Evolutionary conservation across 1,139 yeast genomes (phyloP), one percentile per base, ranked within the genome.

Genomic region (Suhomyces bokatorum): DNA sequence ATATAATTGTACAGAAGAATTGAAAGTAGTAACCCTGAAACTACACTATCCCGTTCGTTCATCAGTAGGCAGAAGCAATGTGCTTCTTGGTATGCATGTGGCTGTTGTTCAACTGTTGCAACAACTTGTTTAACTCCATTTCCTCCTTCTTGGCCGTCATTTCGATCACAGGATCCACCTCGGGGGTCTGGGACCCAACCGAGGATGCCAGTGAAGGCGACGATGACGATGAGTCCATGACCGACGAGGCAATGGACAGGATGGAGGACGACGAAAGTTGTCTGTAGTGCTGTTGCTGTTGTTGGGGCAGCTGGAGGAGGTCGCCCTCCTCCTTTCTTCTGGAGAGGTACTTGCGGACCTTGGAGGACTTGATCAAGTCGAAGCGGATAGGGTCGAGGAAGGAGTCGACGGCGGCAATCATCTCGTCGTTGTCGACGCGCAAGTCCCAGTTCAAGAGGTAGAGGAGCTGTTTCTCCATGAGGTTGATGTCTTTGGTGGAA

Each of bases 391-490:
- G 90, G 37, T 77, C 81, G 53, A 83, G 70, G 69, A 83, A 78
- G 48, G 70, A 64, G 49, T 67, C 70, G 56, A 84, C 70, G 37
- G 70, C 72, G 26, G 59, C 62, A 42, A 71, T 59, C 62, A 85
- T 70, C 50, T 84, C 89, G 15, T 69, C 71, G 53, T 76, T 78
- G 37, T 72, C 63, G 27, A 85, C 80, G 43, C 75, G 67, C 47
- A 85, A 68, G 60, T 86, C 85, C 90, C 91, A 86, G 64, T 84
- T 77, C 58, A 86, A 69, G 45, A 85, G 70, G 57, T 75, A 81
- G 47, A 85, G 69, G 50, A 86, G 69, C 63, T 86, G 93, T 63
- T 89, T 79, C 66, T 86, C 95, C 90, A 86, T 86, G 48, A 85
- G 70, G 63, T 85, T 85, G 53, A 86, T 81, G 61, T 86, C 95